These are phyloP conservation scores for Nymphaea colorata DNA, from an alignment of 164 flowering plant genomes.

Conservation along the genomic window DNA sequence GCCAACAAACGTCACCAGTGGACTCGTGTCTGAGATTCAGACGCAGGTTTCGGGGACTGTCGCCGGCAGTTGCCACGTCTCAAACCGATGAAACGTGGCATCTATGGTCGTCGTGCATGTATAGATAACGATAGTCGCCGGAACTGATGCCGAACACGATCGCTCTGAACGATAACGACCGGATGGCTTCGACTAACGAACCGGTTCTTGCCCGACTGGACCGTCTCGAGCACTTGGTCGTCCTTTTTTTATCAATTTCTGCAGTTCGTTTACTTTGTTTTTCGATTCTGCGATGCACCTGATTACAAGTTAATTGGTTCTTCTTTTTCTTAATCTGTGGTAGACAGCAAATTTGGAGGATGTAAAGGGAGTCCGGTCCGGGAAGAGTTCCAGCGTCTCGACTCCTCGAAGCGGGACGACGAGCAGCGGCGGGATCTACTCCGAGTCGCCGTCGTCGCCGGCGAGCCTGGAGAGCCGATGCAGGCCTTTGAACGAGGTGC, in stretches of 20 bases:
- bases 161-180: too few relatives aligned
- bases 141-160: too few relatives aligned
- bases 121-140: too few relatives aligned
- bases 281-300: background rate
- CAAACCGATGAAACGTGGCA: too few relatives aligned
- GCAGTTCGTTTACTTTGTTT: background rate
- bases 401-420: slow-evolving; percentile 35
- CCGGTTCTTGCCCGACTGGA: slow-evolving; percentile 54
- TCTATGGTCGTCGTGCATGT: too few relatives aligned
- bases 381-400: slow-evolving; percentile 39
- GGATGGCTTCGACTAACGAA: slow-evolving; percentile 22
- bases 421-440: slow-evolving; percentile 13
- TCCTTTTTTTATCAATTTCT: background rate
- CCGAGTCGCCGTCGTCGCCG: slow-evolving; percentile 30
- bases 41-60: too few relatives aligned
- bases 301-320: background rate
- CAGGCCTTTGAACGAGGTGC: slow-evolving; percentile 52
- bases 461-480: slow-evolving; percentile 52
- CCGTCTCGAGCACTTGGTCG: slow-evolving; percentile 45
- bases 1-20: too few relatives aligned
- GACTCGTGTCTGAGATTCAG: too few relatives aligned
- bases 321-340: background rate
- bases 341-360: slow-evolving; percentile 65
- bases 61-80: too few relatives aligned
- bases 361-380: slow-evolving; percentile 26